phyloP scores from a whole-genome alignment of 352 stramenopile species.

The Globisporangium middletonii region DNA sequence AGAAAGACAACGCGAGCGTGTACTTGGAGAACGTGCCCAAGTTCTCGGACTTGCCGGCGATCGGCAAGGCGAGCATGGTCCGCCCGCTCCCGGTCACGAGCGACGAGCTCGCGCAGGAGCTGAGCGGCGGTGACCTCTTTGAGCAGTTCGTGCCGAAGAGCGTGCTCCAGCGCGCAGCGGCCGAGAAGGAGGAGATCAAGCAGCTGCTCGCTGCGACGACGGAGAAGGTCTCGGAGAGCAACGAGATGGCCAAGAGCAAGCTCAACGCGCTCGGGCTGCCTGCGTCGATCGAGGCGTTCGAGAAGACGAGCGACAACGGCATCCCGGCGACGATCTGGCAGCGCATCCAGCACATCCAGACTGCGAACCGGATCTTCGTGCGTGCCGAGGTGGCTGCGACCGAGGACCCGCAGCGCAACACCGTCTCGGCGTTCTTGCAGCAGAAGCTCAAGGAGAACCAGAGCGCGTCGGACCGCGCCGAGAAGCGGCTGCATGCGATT shows the following conservation, averaged over 20 bases:
- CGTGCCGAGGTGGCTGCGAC: conserved; percentile 3
- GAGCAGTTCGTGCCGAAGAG: conserved; percentile 58
- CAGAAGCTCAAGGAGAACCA: conserved; percentile 50
- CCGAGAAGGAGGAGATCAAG: conserved; percentile 44
- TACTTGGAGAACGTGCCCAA: conserved; percentile 75
- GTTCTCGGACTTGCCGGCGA: conserved; percentile 36
- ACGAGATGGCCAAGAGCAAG: conserved; percentile 42
- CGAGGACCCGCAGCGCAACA: conserved; percentile 14
- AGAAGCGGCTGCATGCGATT: conserved; percentile 50
- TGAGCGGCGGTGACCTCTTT: conserved; percentile 59
- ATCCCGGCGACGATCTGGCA: conserved; percentile 51
- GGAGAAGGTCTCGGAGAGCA: conserved; percentile 38
- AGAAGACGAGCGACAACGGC: conserved; percentile 53
- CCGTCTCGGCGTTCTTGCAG: conserved; percentile 32
- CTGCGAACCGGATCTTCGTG: conserved; percentile 14
- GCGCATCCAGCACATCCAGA: conserved; percentile 47
- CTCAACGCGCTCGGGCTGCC: conserved; percentile 57
- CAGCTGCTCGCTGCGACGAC: conserved; percentile 32
- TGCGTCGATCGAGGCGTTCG: conserved; percentile 74
- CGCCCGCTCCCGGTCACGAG: conserved; percentile 37
- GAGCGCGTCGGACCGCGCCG: conserved; percentile 36
- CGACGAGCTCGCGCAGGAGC: conserved; percentile 49
- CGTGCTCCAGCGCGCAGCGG: conserved; percentile 37
- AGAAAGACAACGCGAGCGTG: conserved; percentile 79
- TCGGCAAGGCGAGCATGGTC: conserved; percentile 70